Evolutionary conservation across 2,329 filamentous ascomycete genomes (phyloP).

Genomic region (Venturia nashicola): DNA sequence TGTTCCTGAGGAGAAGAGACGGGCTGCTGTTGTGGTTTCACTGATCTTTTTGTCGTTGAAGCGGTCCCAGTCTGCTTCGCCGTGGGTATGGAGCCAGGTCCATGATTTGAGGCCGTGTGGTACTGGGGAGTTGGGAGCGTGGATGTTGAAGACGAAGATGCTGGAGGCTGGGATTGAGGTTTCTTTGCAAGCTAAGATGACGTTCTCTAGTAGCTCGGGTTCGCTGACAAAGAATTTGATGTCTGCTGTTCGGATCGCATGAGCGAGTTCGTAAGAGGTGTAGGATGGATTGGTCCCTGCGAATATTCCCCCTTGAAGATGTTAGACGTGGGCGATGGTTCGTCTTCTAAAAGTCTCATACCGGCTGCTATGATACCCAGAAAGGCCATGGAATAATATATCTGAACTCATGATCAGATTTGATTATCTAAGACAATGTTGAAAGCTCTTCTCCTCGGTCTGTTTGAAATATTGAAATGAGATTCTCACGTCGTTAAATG

Average conservation of each 20-base stretch:
- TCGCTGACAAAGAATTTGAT: constrained; percentile 19
- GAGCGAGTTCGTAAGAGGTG: constrained; percentile 19
- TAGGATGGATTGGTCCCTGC: constrained; percentile 21
- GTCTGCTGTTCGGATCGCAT: constrained; percentile 18
- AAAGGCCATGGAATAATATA: constrained; percentile 11
- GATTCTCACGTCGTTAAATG: constrained; percentile 11
- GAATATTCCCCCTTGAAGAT: constrained; percentile 16
- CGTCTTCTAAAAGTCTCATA: neutral
- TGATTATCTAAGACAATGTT: neutral
- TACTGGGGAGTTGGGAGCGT: constrained; percentile 9
- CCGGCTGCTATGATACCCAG: constrained; percentile 16
- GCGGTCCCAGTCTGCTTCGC: constrained; percentile 18
- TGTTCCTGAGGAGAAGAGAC: constrained; percentile 24
- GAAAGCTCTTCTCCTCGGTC: neutral
- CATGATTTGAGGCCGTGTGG: constrained; percentile 12
- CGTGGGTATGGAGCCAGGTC: constrained; percentile 14
- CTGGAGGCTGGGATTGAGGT: constrained; percentile 14
- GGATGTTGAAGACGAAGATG: constrained; percentile 20
- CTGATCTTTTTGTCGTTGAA: constrained; percentile 16
- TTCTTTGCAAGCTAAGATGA: constrained; percentile 17
- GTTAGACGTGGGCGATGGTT: neutral
- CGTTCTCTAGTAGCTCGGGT: constrained; percentile 18
- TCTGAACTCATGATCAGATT: constrained; percentile 5
- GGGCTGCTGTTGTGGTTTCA: constrained; percentile 14
- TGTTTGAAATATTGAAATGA: neutral